Conservation (phyloP, 2,329 filamentous ascomycete species). For the Huntiella bhutanensis region DNA sequence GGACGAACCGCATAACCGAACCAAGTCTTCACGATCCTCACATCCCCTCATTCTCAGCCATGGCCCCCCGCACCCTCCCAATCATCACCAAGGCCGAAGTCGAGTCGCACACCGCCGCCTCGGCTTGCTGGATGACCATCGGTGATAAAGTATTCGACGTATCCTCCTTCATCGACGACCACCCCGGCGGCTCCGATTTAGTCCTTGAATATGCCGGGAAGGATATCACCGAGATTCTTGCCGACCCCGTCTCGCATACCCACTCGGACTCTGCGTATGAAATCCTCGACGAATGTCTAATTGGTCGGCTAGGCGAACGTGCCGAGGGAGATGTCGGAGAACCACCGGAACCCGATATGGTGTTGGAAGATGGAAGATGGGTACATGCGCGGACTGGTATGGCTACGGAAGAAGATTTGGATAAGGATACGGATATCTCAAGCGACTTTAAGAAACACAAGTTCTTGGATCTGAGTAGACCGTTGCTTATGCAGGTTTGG, state of each 20-base stretch:
- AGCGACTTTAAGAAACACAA: slow-evolving; percentile 78
- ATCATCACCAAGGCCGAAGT: slow-evolving; percentile 69
- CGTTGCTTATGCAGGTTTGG: slow-evolving; percentile 78
- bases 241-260: slow-evolving; percentile 41
- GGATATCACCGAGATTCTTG: slow-evolving; percentile 33
- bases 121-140: slow-evolving; percentile 86
- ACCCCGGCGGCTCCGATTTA: slow-evolving; percentile 77
- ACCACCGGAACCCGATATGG: slow-evolving; percentile 18
- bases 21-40: slow-evolving; percentile 1
- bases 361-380: slow-evolving; percentile 14
- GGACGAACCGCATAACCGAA: not conserved
- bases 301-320: slow-evolving; percentile 13
- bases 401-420: slow-evolving; percentile 73
- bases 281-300: slow-evolving; percentile 14
- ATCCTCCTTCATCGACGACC: slow-evolving; percentile 73
- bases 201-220: slow-evolving; percentile 67
- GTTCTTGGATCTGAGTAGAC: slow-evolving; percentile 75
- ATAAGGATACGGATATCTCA: slow-evolving; percentile 58
- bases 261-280: slow-evolving; percentile 82
- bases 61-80: slow-evolving; percentile 52
- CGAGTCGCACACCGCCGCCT: slow-evolving; percentile 54
- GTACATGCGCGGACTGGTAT: slow-evolving; percentile 59
- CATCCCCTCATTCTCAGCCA: slow-evolving; percentile 20
- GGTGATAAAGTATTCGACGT: slow-evolving; percentile 87
- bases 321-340: slow-evolving; percentile 14